Base-by-base conservation (phyloP, 192 early-diverging fungal species). In the Geranomyces michiganensis region DNA sequence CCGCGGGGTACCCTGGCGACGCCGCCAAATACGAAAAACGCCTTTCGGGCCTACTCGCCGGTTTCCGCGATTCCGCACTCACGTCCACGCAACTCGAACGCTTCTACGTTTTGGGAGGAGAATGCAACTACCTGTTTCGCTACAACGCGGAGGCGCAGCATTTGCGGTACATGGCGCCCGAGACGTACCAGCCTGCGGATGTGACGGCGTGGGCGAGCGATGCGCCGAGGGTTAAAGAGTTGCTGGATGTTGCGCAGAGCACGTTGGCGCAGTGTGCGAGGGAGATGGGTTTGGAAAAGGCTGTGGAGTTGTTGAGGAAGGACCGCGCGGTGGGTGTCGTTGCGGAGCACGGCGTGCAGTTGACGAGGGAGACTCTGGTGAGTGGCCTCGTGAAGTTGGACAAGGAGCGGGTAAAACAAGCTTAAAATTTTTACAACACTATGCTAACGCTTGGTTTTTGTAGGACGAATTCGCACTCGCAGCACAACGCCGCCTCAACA, bases 81-180 rank as follows among this genome's bases (percentile, higher is more conserved):
- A 59, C 79, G 3, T 68, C 81, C 7, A 78, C 80, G 21, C 72
- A 81, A 41, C 76, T 87, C 1, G 68, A 71, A 14, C 77, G 84
- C 31, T 96, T 96, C 81, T 95, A 86, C 69, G 90, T 96, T 41
- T 76, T 96, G 19, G 88, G 88, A 63, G 92, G 93, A 72, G 93
- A 96, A 79, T 93, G 93, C 83, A 96, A 96, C 79, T 96, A 90
- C 64, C 80, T 96, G 53, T 94, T 94, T 78, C 87, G 85, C 43
- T 93, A 90, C 75, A 75, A 83, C 56, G 62, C 84, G 44, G 65
- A 79, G 13, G 44, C 33, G 44, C 81, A 81, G 67, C 84, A 85
- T 9, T 82, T 96, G 15, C 77, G 81, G 30, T 93, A 89, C 65
- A 84, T 94, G 32, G 74, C 82, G 8, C 87, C 89, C 29, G 66